These are phyloP conservation scores for thale cress (Arabidopsis thaliana) DNA, from an alignment of 345 rosid species.

Conservation along the genomic window TAIR10.1 NC_003076.8:6737501-6738000, in stretches of 20 bases:
- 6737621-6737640: neutral
- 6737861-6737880: slow-evolving; percentile 60
- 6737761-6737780: neutral
- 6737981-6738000: slow-evolving; percentile 94
- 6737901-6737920: slow-evolving; percentile 65
- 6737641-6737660: slow-evolving; percentile 2
- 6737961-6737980: slow-evolving; percentile 85
- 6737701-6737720: neutral
- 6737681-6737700: neutral
- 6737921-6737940: slow-evolving; percentile 83
- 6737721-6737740: neutral
- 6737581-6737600: neutral
- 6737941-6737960: slow-evolving; percentile 88
- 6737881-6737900: slow-evolving; percentile 60
- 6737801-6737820: neutral
- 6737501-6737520: no score
- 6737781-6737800: neutral
- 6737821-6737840: neutral
- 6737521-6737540: no score
- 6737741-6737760: slow-evolving; percentile 23
- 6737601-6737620: slow-evolving; percentile 2
- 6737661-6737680: neutral
- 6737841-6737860: neutral
- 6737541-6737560: neutral
- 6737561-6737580: neutral